These are phyloP conservation scores for Phytophthora quininea DNA, from an alignment of 352 stramenopile genomes.

Conservation along the genomic window DNA sequence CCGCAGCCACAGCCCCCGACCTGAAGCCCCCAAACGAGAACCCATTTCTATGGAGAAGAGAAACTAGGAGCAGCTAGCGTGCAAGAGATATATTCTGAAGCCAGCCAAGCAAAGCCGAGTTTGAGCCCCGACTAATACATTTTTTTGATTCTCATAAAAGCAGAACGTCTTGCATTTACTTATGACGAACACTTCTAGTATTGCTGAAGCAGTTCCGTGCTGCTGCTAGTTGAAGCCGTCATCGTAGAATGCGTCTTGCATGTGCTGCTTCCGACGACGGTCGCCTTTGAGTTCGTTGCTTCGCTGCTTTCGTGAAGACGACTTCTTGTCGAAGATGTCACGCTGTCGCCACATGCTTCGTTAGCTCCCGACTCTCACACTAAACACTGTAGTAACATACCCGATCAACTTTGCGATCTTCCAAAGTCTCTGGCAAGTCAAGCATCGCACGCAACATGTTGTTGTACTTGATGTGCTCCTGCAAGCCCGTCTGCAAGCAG, in stretches of 20 bases:
- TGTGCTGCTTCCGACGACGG: constrained; percentile 75
- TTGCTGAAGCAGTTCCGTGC: constrained; percentile 2
- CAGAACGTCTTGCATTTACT: not conserved
- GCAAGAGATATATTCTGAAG: constrained; percentile 33
- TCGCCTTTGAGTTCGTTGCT: constrained; percentile 85
- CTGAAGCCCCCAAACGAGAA: constrained; percentile 20
- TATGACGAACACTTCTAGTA: constrained; percentile 7
- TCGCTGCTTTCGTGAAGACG: constrained; percentile 69
- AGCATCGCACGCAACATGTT: constrained; percentile 79
- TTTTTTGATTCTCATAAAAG: not conserved
- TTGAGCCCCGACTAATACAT: not conserved
- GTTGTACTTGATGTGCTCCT: constrained; percentile 91
- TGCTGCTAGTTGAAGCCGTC: constrained; percentile 36
- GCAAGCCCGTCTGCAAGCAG: constrained; percentile 70
- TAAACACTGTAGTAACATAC: constrained; percentile 38
- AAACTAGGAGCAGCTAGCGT: constrained; percentile 22
- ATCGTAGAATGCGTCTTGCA: constrained; percentile 78
- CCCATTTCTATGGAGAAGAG: constrained; percentile 29
- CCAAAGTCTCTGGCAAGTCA: constrained; percentile 77
- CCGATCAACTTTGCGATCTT: constrained; percentile 73
- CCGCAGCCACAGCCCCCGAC: constrained; percentile 51
- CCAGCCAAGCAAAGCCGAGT: constrained; percentile 12
- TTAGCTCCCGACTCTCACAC: not conserved
- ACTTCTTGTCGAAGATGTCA: constrained; percentile 87
- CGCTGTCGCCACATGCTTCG: constrained; percentile 37